phyloP scores from a whole-genome alignment of 371 early-diverging fungal genomes.

The Pancytospora epiphaga region DNA sequence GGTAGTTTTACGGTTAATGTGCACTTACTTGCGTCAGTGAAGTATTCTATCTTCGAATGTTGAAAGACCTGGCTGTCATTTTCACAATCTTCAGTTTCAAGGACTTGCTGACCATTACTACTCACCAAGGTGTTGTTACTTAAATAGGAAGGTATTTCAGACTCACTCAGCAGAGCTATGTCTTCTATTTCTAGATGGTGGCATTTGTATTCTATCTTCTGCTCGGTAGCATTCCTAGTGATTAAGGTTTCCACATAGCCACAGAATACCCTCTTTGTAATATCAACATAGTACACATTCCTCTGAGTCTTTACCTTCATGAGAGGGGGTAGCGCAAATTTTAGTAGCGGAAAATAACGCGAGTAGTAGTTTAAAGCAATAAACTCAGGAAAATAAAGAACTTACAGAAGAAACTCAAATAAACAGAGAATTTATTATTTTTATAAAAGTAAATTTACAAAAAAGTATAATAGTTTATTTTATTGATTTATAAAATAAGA shows the following conservation, averaged over 20 bases:
- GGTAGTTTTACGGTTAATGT: conserved; percentile 18
- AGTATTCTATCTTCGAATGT: too few species aligned
- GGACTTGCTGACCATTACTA: neutral
- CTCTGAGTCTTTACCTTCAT: conserved; percentile 43
- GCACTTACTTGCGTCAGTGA: too few species aligned
- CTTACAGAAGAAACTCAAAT: neutral
- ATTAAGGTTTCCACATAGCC: conserved; percentile 47
- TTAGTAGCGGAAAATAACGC: neutral
- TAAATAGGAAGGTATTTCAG: neutral
- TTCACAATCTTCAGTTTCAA: neutral
- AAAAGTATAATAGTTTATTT: neutral
- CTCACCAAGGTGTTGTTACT: neutral
- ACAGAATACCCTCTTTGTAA: conserved; percentile 19
- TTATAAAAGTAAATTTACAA: neutral
- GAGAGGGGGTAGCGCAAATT: neutral
- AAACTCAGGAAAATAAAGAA: neutral
- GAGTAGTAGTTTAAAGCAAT: neutral
- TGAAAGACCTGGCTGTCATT: neutral
- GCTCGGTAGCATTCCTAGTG: neutral
- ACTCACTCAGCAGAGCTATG: neutral
- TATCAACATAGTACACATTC: conserved; percentile 47
- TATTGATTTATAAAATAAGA: too few species aligned
- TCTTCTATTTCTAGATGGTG: conserved; percentile 14
- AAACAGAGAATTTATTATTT: neutral
- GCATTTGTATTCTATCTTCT: neutral